These are phyloP conservation scores for Podospora australis DNA, from an alignment of 495 filamentous ascomycete genomes.

Conservation along the genomic window DNA sequence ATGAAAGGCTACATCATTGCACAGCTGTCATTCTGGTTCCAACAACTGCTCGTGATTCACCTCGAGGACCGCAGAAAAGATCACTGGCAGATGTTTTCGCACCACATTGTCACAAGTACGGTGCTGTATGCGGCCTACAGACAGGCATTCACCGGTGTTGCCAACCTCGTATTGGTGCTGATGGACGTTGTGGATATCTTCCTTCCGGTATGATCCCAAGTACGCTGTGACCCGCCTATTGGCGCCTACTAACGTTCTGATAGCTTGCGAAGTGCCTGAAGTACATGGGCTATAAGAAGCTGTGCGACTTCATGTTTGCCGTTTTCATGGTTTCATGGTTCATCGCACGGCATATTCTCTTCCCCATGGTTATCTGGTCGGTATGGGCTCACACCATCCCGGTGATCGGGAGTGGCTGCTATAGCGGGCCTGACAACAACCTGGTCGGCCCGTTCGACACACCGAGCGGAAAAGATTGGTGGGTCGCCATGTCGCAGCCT, in stretches of 20 bases:
- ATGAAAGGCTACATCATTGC: conserved; percentile 90
- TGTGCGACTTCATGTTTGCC: conserved; percentile 81
- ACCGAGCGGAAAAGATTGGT: conserved; percentile 49
- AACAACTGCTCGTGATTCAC: conserved; percentile 90
- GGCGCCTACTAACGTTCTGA: not conserved
- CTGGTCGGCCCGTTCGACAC: conserved; percentile 47
- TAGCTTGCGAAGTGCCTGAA: conserved; percentile 93
- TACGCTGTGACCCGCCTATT: not conserved
- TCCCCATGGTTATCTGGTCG: conserved; percentile 69
- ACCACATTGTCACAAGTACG: conserved; percentile 82
- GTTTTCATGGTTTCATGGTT: conserved; percentile 86
- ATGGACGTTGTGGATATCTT: conserved; percentile 94
- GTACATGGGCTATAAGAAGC: conserved; percentile 66
- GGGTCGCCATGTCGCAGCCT: conserved; percentile 58
- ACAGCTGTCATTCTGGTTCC: conserved; percentile 88
- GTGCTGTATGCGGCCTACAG: conserved; percentile 76
- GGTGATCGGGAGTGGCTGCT: conserved; percentile 65
- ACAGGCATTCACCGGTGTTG: conserved; percentile 77
- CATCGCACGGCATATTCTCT: conserved; percentile 73
- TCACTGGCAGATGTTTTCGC: conserved; percentile 89
- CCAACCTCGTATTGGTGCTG: conserved; percentile 78
- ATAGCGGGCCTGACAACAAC: conserved; percentile 43
- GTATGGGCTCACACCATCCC: conserved; percentile 64
- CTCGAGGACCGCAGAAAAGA: conserved; percentile 93
- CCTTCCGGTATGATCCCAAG: conserved; percentile 65